Base-by-base conservation (phyloP, 2,329 filamentous ascomycete species). In the Tolypocladium amazonense region DNA sequence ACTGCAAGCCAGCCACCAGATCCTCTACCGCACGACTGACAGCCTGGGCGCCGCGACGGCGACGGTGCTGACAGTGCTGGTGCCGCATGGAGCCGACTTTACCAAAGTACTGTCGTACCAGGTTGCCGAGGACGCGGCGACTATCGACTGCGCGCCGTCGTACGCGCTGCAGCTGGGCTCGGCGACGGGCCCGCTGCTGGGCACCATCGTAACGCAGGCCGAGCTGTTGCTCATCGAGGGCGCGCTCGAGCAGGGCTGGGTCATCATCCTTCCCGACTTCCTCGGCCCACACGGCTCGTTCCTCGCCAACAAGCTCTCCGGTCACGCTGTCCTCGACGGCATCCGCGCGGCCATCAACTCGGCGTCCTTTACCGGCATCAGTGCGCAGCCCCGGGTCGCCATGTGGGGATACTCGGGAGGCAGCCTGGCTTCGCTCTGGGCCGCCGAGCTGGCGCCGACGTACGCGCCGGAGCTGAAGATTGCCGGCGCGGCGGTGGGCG, bases 201-300 rank as follows among this genome's bases (percentile, higher is more conserved):
- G 74, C 9, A 72, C 73, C 12, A 68, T 71, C 33, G 65, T 62
- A 2, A 65, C 65, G 8, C 62, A 67, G 55, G 27, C 58, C 4
- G 65, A 70, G 58, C 25, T 68, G 4, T 58, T 69, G 6, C 63
- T 68, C 9, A 57, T 67, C 11, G 62, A 68, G 45, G 61, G 59
- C 1, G 63, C 63, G 11, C 73, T 82, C 2, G 68, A 70, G 7
- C 59, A 71, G 63, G 78, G 78, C 8, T 81, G 77, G 77, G 69
- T 76, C 25, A 75, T 82, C 30, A 76, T 73, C 20, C 68, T 77
- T 71, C 78, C 79, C 0, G 80, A 82, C 63, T 76, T 73, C 58
- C 72, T 78, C 59, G 77, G 77, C 0, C 75, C 76, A 2, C 67
- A 67, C 18, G 77, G 76, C 1, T 72, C 76, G 2, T 81, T 77